Conservation (phyloP, 192 early-diverging fungal species). For the Allomyces arbusculus region DNA sequence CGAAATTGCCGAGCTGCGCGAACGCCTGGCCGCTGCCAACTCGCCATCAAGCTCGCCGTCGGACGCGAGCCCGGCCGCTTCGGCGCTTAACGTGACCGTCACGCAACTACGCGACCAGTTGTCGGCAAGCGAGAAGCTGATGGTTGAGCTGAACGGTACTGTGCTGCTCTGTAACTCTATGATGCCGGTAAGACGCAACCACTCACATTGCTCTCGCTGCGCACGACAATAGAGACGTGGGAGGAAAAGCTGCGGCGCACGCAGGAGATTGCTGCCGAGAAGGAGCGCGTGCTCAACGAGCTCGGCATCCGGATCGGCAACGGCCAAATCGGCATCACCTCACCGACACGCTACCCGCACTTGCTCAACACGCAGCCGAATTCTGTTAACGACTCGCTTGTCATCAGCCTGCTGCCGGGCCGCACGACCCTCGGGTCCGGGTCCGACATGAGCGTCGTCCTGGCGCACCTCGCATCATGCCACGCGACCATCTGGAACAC, state of each 20-base stretch:
- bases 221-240: conserved; percentile 33
- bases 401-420: conserved; percentile 68
- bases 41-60: conserved; percentile 3
- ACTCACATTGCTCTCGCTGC: not conserved
- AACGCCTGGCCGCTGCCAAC: conserved; percentile 17
- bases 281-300: conserved; percentile 53
- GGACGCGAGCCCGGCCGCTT: conserved; percentile 14
- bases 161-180: not conserved
- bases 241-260: conserved; percentile 58
- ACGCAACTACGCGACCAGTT: conserved; percentile 56
- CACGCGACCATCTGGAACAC: conserved; percentile 42
- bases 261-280: conserved; percentile 44
- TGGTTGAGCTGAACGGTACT: conserved; percentile 44
- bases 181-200: not conserved
- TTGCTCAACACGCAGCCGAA: conserved; percentile 79
- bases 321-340: conserved; percentile 46
- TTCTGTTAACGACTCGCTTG: conserved; percentile 66
- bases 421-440: conserved; percentile 42
- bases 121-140: conserved; percentile 63
- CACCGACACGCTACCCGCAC: conserved; percentile 60
- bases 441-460: conserved; percentile 23
- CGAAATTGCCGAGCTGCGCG: conserved; percentile 46
- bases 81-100: conserved; percentile 8
- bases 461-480: conserved; percentile 33
- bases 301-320: conserved; percentile 57